Percentiles rank a stretch among this genome's conserved stretches.
Evolutionary conservation across 192 early-diverging fungal species (phyloP).

Genomic region (Coemansia sp.): DNA sequence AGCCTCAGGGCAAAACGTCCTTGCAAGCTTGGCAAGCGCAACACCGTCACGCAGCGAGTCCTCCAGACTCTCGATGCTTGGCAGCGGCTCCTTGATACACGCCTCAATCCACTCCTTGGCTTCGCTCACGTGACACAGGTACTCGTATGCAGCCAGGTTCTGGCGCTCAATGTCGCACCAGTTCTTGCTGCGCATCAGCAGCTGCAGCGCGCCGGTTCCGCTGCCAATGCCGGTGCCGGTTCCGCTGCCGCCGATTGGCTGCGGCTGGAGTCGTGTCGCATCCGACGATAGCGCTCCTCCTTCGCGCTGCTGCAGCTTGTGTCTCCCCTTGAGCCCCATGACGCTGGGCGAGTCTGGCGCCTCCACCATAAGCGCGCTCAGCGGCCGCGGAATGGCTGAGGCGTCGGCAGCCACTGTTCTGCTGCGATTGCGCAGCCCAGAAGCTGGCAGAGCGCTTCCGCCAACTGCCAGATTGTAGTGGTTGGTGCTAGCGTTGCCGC

Average conservation of each 20-base stretch:
- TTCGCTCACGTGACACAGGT: constrained; percentile 97
- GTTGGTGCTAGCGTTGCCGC: constrained; percentile 12
- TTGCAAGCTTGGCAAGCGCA: constrained; percentile 85
- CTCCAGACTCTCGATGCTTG: constrained; percentile 76
- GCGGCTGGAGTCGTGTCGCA: not conserved
- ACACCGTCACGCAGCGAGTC: constrained; percentile 94
- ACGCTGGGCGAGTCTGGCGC: constrained; percentile 57
- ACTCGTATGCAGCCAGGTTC: constrained; percentile 96
- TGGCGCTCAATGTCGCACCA: constrained; percentile 92
- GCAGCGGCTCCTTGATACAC: constrained; percentile 82
- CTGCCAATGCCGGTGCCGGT: not conserved
- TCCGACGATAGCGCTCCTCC: not conserved
- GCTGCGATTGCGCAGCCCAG: constrained; percentile 38
- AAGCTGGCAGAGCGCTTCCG: constrained; percentile 5
- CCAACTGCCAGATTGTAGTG: not conserved
- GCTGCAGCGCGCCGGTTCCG: not conserved
- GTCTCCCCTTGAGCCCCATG: constrained; percentile 48
- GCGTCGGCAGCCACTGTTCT: constrained; percentile 36
- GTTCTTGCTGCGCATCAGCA: constrained; percentile 43
- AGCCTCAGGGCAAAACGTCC: constrained; percentile 75
- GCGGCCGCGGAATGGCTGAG: constrained; percentile 16
- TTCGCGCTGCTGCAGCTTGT: constrained; percentile 56
- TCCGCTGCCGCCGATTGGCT: not conserved
- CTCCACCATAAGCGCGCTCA: constrained; percentile 44
- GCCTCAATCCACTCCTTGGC: constrained; percentile 99